Evolutionary conservation across 257 asterid genomes (phyloP).

Genomic region (Capsicum baccatum): DNA sequence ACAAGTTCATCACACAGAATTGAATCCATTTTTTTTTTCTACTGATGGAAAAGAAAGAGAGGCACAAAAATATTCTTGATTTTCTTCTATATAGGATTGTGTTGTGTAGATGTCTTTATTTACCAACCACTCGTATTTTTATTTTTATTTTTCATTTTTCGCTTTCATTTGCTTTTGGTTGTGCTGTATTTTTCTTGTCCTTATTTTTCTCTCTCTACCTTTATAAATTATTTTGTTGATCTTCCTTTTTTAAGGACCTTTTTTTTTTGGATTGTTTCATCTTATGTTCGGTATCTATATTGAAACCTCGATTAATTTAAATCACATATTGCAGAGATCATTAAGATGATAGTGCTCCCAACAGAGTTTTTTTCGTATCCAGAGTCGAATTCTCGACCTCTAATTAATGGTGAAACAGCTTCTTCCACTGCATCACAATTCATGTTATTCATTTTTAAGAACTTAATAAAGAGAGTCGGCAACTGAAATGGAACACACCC

Average conservation of each 20-base stretch:
- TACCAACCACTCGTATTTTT: background rate
- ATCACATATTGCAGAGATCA: too few relatives aligned
- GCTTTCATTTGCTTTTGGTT: background rate
- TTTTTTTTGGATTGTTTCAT: too few relatives aligned
- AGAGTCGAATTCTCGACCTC: too few relatives aligned
- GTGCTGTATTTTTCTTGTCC: background rate
- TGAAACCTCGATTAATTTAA: too few relatives aligned
- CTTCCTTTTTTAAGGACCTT: background rate
- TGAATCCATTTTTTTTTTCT: constrained; percentile 33
- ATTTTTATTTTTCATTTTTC: background rate
- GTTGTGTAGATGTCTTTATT: background rate
- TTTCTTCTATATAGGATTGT: background rate
- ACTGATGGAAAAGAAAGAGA: too few relatives aligned
- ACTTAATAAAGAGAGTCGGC: background rate
- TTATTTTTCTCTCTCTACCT: background rate
- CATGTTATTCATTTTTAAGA: background rate
- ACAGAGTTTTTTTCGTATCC: too few relatives aligned
- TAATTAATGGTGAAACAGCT: too few relatives aligned
- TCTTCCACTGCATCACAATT: too few relatives aligned
- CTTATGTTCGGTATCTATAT: too few relatives aligned
- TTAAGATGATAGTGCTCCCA: too few relatives aligned
- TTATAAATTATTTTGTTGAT: background rate
- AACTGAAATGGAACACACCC: constrained; percentile 10
- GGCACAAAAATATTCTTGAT: background rate
- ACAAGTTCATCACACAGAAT: constrained; percentile 80